phyloP scores from a whole-genome alignment of 257 asterid species.

The Solanum piurae region DNA sequence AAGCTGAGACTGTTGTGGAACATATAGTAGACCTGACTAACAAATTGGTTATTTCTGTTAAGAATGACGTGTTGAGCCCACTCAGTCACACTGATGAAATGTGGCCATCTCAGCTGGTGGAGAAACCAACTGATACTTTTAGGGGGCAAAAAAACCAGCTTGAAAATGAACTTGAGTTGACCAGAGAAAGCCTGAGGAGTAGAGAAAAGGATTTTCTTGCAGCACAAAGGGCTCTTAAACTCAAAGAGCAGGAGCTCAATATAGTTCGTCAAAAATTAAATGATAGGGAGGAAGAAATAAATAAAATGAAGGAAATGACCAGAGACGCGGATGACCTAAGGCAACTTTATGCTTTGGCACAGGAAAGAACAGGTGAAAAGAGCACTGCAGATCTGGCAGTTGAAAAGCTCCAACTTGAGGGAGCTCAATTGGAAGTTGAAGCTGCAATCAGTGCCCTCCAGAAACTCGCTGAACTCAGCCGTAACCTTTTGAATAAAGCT shows the following conservation, averaged over 20 bases:
- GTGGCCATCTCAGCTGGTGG: constrained; percentile 6
- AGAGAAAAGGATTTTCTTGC: constrained; percentile 65
- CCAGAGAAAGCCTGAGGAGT: constrained; percentile 45
- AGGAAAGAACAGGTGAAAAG: constrained; percentile 41
- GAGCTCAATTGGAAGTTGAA: constrained; percentile 66
- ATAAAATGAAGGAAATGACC: constrained; percentile 31
- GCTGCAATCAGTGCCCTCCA: constrained; percentile 64
- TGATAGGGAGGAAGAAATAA: constrained; percentile 49
- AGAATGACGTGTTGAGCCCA: constrained; percentile 14
- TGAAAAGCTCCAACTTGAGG: constrained; percentile 63
- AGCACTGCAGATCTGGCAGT: constrained; percentile 51
- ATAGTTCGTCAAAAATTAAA: constrained; percentile 30
- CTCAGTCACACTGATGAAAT: constrained; percentile 7
- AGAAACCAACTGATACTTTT: constrained; percentile 13
- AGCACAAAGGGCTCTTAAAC: constrained; percentile 41
- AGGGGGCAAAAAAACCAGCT: constrained; percentile 44
- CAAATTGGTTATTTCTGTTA: constrained; percentile 35
- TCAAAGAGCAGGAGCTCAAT: constrained; percentile 60
- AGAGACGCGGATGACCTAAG: constrained; percentile 31
- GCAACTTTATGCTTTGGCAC: constrained; percentile 45
- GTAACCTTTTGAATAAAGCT: constrained; percentile 40
- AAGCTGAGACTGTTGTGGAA: constrained; percentile 60
- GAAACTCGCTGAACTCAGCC: constrained; percentile 59
- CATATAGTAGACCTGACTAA: constrained; percentile 58
- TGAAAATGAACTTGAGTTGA: constrained; percentile 46